These are phyloP conservation scores for Geotrichum histeridarum DNA, from an alignment of 1,139 yeast genomes.

Conservation along the genomic window DNA sequence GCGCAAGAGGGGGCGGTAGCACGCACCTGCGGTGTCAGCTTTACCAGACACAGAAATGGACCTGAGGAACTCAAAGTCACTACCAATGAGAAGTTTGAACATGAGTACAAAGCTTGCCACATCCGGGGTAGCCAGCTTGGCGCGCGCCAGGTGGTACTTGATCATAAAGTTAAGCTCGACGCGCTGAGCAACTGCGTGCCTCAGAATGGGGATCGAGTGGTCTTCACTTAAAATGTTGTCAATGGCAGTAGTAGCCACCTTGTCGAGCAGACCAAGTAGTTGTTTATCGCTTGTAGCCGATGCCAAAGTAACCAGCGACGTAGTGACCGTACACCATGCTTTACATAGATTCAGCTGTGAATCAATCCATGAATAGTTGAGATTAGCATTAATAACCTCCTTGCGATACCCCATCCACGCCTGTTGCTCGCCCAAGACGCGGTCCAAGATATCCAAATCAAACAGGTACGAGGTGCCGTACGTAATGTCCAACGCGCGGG, in stretches of 20 bases:
- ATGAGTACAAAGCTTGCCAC: conserved; percentile 21
- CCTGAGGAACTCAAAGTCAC: conserved; percentile 25
- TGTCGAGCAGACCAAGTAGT: conserved; percentile 36
- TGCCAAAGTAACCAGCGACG: conserved; percentile 53
- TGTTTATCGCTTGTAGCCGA: conserved; percentile 33
- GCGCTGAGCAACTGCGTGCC: conserved; percentile 55
- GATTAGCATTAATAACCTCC: conserved; percentile 55
- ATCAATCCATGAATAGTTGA: conserved; percentile 58
- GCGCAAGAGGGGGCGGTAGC: conserved; percentile 15
- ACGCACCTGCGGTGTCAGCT: conserved; percentile 7
- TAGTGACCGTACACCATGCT: conserved; percentile 71
- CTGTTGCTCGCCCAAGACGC: conserved; percentile 45
- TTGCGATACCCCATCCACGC: conserved; percentile 53
- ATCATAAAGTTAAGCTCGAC: conserved; percentile 67
- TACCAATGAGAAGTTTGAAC: conserved; percentile 27
- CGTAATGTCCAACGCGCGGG: conserved; percentile 24
- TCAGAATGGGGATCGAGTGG: conserved; percentile 45
- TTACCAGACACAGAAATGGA: conserved; percentile 18
- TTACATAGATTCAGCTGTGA: conserved; percentile 67
- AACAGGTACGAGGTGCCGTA: conserved; percentile 49
- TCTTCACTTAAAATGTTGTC: conserved; percentile 52
- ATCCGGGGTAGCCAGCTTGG: conserved; percentile 19
- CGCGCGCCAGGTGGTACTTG: conserved; percentile 44
- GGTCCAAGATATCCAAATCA: conserved; percentile 60
- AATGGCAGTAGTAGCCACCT: conserved; percentile 48